Conservation (phyloP, 352 stramenopile species). For the Pythium utonaiense region DNA sequence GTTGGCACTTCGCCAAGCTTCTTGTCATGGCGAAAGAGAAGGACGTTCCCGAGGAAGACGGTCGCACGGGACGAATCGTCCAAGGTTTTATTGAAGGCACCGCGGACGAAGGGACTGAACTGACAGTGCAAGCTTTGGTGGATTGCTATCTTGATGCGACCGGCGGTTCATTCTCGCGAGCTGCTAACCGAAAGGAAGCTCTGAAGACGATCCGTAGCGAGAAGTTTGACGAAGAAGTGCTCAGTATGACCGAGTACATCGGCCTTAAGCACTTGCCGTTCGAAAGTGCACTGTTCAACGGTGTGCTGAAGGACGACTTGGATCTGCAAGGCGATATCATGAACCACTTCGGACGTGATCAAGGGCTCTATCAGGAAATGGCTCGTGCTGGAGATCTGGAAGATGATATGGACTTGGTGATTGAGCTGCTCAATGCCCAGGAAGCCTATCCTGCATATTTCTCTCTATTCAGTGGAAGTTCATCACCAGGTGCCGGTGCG, state of each 20-base stretch:
- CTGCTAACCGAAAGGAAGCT: conserved; percentile 46
- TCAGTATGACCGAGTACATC: conserved; percentile 77
- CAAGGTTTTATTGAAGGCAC: conserved; percentile 54
- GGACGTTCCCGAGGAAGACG: conserved; percentile 29
- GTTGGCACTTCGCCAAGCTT: conserved; percentile 80
- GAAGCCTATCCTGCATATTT: conserved; percentile 67
- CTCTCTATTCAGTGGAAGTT: conserved; percentile 44
- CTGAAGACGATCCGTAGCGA: conserved; percentile 39
- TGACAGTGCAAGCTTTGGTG: conserved; percentile 53
- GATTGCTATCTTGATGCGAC: conserved; percentile 58
- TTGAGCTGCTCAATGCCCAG: conserved; percentile 56
- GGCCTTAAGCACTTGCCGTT: conserved; percentile 77
- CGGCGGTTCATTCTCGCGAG: conserved; percentile 29
- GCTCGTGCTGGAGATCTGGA: conserved; percentile 44
- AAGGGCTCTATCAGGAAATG: conserved; percentile 70
- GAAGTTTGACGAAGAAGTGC: conserved; percentile 49
- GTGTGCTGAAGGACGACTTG: conserved; percentile 63
- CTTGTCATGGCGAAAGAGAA: conserved; percentile 65
- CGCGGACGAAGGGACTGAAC: conserved; percentile 38
- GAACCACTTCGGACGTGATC: conserved; percentile 73
- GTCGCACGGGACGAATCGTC: conserved; percentile 25
- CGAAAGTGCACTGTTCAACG: conserved; percentile 82
- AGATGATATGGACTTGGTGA: conserved; percentile 65
- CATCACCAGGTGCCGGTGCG: conserved; percentile 16
- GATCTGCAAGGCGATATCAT: conserved; percentile 78